Percentiles rank a stretch among this genome's conserved stretches.
Evolutionary conservation across 2,329 filamentous ascomycete species (phyloP).

Genomic region (Pezizomycotina sp.): DNA sequence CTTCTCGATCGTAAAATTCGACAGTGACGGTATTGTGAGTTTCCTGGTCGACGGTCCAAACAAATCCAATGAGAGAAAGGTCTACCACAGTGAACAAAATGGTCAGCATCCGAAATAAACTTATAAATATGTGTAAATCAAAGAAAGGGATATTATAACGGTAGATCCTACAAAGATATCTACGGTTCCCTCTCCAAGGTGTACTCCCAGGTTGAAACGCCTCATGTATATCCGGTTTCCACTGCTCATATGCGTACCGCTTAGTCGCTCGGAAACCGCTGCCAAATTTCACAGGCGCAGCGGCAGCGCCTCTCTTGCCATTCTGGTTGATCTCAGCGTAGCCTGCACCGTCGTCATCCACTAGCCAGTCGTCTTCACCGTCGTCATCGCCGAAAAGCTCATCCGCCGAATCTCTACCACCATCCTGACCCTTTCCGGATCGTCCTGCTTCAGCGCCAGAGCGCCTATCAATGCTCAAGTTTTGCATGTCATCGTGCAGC

Average conservation of each 20-base stretch:
- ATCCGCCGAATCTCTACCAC: constrained; percentile 30
- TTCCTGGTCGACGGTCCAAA: constrained; percentile 95
- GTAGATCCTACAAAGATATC: constrained; percentile 56
- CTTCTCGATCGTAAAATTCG: constrained; percentile 87
- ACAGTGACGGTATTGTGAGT: constrained; percentile 86
- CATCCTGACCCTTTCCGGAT: too few species aligned
- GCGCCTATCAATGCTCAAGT: constrained; percentile 52
- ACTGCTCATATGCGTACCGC: constrained; percentile 33
- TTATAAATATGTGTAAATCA: too few species aligned
- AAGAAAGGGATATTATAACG: too few species aligned
- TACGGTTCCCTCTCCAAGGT: constrained; percentile 84
- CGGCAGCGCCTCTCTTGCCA: constrained; percentile 43
- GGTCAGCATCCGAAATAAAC: constrained; percentile 26
- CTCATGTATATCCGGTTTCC: constrained; percentile 55
- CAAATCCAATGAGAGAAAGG: constrained; percentile 80
- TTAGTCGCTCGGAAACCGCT: constrained; percentile 32
- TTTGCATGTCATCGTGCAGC: constrained; percentile 60
- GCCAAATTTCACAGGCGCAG: constrained; percentile 2
- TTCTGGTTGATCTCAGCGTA: constrained; percentile 54
- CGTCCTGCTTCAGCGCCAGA: constrained; percentile 35
- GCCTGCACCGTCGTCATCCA: constrained; percentile 87
- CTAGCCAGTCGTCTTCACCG: constrained; percentile 59
- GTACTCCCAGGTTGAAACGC: constrained; percentile 89
- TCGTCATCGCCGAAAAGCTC: constrained; percentile 37
- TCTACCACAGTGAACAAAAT: constrained; percentile 24